phyloP scores from a whole-genome alignment of 805 yeast species.

The Candida khao-thaluensis region DNA sequence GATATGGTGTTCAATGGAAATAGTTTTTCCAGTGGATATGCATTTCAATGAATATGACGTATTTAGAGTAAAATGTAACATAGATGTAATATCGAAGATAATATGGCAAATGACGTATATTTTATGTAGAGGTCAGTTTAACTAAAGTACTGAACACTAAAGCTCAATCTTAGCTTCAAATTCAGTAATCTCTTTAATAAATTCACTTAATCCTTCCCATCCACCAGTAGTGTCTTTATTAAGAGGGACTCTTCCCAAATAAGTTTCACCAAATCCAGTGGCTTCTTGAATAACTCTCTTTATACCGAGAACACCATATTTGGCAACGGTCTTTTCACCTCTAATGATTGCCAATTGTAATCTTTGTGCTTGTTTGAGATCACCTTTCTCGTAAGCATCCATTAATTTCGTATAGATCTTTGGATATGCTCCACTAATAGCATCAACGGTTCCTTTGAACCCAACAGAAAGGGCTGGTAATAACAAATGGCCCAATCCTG shows the following conservation, averaged over 20 bases:
- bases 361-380: constrained; percentile 39
- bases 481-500: constrained; percentile 53
- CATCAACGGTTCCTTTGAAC: constrained; percentile 53
- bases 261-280: constrained; percentile 44
- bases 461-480: constrained; percentile 49
- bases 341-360: constrained; percentile 44
- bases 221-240: constrained; percentile 32
- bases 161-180: constrained; percentile 32
- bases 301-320: constrained; percentile 47
- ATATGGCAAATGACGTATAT: no score
- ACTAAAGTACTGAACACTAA: no score
- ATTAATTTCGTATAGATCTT: constrained; percentile 44
- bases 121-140: no score
- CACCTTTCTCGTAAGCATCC: constrained; percentile 38
- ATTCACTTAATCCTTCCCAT: constrained; percentile 31
- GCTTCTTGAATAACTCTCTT: constrained; percentile 39
- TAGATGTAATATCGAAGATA: no score
- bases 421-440: constrained; percentile 53
- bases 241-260: constrained; percentile 48
- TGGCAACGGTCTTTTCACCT: constrained; percentile 46
- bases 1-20: no score
- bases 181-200: constrained; percentile 47
- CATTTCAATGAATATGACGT: no score
- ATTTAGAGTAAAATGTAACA: no score
- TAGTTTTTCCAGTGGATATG: no score